Percentiles rank a stretch among this genome's conserved stretches.
Evolutionary conservation across 2,329 filamentous ascomycete species (phyloP).

Genomic region (Calonectria hawksworthii): DNA sequence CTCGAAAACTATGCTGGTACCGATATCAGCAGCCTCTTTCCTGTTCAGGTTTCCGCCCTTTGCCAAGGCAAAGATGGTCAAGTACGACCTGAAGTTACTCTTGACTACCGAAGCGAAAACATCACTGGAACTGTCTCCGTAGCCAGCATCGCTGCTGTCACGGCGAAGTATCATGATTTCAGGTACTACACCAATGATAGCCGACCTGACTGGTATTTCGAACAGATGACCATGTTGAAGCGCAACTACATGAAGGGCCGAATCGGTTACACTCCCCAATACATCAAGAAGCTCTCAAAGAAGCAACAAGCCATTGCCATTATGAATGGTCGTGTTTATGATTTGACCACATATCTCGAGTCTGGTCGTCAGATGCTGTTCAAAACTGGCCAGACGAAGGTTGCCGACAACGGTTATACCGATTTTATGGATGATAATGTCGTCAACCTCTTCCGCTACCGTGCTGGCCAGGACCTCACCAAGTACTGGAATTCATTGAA

Average conservation of each 20-base stretch:
- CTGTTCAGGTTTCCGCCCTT: constrained; percentile 92
- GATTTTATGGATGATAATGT: constrained; percentile 88
- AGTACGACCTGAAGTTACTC: constrained; percentile 79
- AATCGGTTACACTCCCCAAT: constrained; percentile 85
- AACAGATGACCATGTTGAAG: constrained; percentile 86
- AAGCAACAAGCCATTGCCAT: constrained; percentile 80
- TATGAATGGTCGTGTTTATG: constrained; percentile 85
- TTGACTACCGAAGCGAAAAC: constrained; percentile 88
- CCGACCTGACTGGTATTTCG: constrained; percentile 91
- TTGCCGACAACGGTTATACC: constrained; percentile 65
- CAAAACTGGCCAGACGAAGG: constrained; percentile 64
- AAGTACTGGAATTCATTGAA: constrained; percentile 83
- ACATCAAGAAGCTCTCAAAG: constrained; percentile 78
- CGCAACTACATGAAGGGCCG: constrained; percentile 87
- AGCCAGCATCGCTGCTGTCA: constrained; percentile 77
- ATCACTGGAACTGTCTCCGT: constrained; percentile 75
- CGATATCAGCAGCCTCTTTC: constrained; percentile 92
- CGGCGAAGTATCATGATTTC: constrained; percentile 93
- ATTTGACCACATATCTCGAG: constrained; percentile 85
- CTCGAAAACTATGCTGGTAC: constrained; percentile 87
- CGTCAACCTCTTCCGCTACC: constrained; percentile 81
- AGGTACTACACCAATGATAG: constrained; percentile 85
- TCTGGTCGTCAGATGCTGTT: constrained; percentile 79
- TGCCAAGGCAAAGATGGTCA: constrained; percentile 82
- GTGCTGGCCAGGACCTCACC: constrained; percentile 83